Percentiles rank a stretch among this genome's conserved stretches.
Evolutionary conservation across 306 rosid species (phyloP).

Genomic region (Quercus agrifolia): DNA sequence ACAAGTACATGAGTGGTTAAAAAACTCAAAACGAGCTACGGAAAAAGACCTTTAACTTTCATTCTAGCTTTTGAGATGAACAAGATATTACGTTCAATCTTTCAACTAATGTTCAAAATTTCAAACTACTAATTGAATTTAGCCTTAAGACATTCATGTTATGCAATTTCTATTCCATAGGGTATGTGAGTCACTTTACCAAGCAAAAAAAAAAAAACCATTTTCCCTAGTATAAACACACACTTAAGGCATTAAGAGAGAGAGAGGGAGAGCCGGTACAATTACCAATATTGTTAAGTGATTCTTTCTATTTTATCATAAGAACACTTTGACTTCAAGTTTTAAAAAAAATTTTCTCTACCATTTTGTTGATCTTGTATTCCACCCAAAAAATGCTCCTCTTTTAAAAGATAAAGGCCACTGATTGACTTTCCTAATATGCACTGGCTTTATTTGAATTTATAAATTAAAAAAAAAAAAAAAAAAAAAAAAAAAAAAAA

Average conservation of each 20-base stretch:
- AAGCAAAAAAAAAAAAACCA: neutral
- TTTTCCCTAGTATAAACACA: constrained; percentile 12
- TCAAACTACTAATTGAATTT: too few relatives aligned
- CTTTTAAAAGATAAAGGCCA: too few relatives aligned
- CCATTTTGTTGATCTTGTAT: too few relatives aligned
- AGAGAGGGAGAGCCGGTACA: neutral
- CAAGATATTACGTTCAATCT: neutral
- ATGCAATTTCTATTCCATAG: too few relatives aligned
- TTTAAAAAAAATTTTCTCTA: neutral
- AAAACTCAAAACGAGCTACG: neutral
- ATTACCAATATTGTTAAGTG: neutral
- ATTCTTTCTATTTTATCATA: neutral
- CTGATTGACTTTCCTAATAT: too few relatives aligned
- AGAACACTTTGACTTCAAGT: neutral
- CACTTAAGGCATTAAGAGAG: neutral
- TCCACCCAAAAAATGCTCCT: too few relatives aligned
- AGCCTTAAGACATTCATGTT: too few relatives aligned
- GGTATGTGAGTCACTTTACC: too few relatives aligned
- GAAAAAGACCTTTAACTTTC: neutral
- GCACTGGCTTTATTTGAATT: too few relatives aligned
- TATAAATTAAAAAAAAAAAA: too few relatives aligned
- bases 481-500: too few relatives aligned
- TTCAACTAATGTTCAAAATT: neutral
- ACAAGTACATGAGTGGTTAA: constrained; percentile 17
- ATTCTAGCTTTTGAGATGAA: neutral